Evolutionary conservation across 306 rosid species (phyloP).

Genomic region (Phaseolus lunatus): DNA sequence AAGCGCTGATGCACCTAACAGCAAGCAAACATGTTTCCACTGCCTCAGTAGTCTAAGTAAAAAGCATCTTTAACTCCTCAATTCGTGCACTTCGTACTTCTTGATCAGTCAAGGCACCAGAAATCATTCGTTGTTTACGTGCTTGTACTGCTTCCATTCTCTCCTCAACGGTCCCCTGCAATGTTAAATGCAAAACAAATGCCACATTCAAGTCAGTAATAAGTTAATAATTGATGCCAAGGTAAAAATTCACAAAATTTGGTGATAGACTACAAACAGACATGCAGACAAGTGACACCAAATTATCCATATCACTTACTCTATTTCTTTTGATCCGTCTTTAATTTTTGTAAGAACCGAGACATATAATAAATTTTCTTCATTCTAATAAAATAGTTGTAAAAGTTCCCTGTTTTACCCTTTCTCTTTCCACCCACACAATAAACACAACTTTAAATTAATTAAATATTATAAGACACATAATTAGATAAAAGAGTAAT

Average conservation of each 20-base stretch:
- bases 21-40: conserved; percentile 13
- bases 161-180: conserved; percentile 94
- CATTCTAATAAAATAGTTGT: too few relatives aligned
- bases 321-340: too few relatives aligned
- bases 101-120: conserved; percentile 96
- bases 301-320: conserved; percentile 16
- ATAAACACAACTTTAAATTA: too few relatives aligned
- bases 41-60: conserved; percentile 55
- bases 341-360: too few relatives aligned
- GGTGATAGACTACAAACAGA: too few relatives aligned
- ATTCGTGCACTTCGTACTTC: conserved; percentile 92
- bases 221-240: not conserved
- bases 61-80: conserved; percentile 95
- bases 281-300: too few relatives aligned
- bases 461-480: too few relatives aligned
- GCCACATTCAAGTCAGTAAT: conserved; percentile 6
- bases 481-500: too few relatives aligned
- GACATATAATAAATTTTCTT: too few relatives aligned
- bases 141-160: conserved; percentile 98
- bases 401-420: too few relatives aligned
- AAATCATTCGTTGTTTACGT: conserved; percentile 84
- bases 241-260: conserved; percentile 34
- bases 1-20: conserved; percentile 37
- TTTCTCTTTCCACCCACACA: too few relatives aligned
- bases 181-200: conserved; percentile 37